A percentile compares a stretch with the other conserved stretches of the same genome.
These are phyloP conservation scores for Hyaloperonospora arabidopsidis DNA, from an alignment of 352 stramenopile species.

Conservation along the genomic window DNA sequence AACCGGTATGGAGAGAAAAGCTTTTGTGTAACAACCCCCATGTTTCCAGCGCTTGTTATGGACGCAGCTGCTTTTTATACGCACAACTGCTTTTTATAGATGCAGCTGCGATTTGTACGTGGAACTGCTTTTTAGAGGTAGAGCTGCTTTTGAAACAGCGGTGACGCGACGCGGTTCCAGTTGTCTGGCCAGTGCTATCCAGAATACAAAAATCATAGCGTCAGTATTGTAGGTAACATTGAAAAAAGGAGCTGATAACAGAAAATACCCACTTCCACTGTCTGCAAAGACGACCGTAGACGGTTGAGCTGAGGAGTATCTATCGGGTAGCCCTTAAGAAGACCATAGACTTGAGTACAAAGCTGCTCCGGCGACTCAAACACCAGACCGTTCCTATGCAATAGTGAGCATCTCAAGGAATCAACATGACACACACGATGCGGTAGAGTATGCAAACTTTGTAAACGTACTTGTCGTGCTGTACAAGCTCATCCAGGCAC, in stretches of 20 bases:
- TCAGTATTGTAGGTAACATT: not conserved
- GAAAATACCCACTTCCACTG: slow-evolving; percentile 42
- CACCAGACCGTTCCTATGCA: slow-evolving; percentile 59
- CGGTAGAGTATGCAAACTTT: not conserved
- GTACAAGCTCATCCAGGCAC: slow-evolving; percentile 95
- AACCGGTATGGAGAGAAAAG: no score
- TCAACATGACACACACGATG: not conserved
- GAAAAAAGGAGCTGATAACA: not conserved
- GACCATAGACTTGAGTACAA: slow-evolving; percentile 45
- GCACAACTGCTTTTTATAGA: no score
- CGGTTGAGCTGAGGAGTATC: slow-evolving; percentile 38
- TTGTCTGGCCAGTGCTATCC: slow-evolving; percentile 70
- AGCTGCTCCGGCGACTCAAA: slow-evolving; percentile 57
- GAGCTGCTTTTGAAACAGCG: slow-evolving; percentile 55
- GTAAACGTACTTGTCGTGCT: slow-evolving; percentile 85
- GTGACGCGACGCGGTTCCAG: slow-evolving; percentile 53
- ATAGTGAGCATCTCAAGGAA: not conserved
- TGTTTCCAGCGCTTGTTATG: no score
- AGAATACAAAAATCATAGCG: not conserved
- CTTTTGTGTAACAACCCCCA: no score
- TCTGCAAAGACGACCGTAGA: slow-evolving; percentile 39
- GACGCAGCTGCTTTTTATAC: no score
- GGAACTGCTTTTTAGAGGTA: slow-evolving; percentile 5
- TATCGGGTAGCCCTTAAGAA: slow-evolving; percentile 51
- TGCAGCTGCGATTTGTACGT: no score